These are phyloP conservation scores for Synchytrium microbalum DNA, from an alignment of 371 early-diverging fungal genomes.

Conservation along the genomic window DNA sequence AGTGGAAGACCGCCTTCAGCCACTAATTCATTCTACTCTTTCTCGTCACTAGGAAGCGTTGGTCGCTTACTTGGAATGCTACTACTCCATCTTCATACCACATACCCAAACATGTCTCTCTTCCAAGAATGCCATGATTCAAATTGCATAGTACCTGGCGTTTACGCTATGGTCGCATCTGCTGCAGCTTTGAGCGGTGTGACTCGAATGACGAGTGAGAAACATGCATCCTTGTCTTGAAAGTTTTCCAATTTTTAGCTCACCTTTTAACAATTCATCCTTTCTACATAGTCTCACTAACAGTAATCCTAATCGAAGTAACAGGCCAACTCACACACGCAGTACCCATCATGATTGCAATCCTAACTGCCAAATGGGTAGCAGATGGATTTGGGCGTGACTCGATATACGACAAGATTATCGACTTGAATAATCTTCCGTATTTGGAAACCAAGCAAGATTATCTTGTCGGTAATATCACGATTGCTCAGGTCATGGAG, in stretches of 20 bases:
- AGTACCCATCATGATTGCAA: slow-evolving; percentile 84
- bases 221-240: neutral
- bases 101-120: slow-evolving; percentile 23
- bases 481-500: slow-evolving; percentile 50
- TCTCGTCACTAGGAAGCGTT: neutral
- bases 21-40: neutral
- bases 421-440: slow-evolving; percentile 72
- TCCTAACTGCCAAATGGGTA: slow-evolving; percentile 88
- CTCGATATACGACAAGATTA: slow-evolving; percentile 78
- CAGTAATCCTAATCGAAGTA: slow-evolving; percentile 91
- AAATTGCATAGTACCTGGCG: slow-evolving; percentile 81
- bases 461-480: slow-evolving; percentile 53
- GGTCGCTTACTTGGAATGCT: slow-evolving; percentile 1
- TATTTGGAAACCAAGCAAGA: slow-evolving; percentile 75
- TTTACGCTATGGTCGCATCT: slow-evolving; percentile 93
- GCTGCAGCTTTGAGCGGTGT: slow-evolving; percentile 86
- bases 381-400: slow-evolving; percentile 70
- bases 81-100: slow-evolving; percentile 1
- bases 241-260: neutral
- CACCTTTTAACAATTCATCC: slow-evolving; percentile 3
- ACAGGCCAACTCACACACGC: slow-evolving; percentile 85
- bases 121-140: slow-evolving; percentile 27
- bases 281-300: slow-evolving; percentile 58
- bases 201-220: slow-evolving; percentile 71
- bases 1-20: neutral